Base-by-base conservation (phyloP, 2,329 filamentous ascomycete genomes). In the Xenoacremonium recifei region DNA sequence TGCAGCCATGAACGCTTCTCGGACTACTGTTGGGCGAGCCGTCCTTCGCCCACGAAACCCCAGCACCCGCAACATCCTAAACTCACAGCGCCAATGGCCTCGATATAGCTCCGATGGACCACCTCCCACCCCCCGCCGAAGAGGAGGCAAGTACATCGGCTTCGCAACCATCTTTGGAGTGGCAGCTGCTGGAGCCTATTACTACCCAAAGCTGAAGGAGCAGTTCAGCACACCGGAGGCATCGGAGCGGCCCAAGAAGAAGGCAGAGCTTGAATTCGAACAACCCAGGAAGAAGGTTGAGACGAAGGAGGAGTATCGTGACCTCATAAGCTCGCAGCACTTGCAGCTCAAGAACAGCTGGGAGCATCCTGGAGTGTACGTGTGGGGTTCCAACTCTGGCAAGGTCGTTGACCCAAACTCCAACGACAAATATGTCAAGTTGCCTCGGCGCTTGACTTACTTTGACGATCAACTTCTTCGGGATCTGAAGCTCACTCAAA, bases 341-440 rank as follows among this genome's bases (percentile, higher is more conserved):
- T 69, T 89, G 5, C 92, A 96, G 69, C 87, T 96, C 44, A 89
- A 87, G 69, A 82, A 80, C 60, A 95, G 88, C 65, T 82, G 78
- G 76, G 80, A 82, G 65, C 84, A 87, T 46, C 92, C 93, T 0
- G 93, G 91, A 2, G 86, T 97, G 0, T 97, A 95, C 66, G 82
- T 86, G 5, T 99, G 93, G 92, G 93, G 93, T 1, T 89, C 86
- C 15, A 99, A 99, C 58, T 72, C 73, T 13, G 89, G 90, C 46
- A 79, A 79, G 54, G 91, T 96, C n/a, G 88, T 87, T 27, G 90
- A 91, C 31, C 90, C 91, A 1, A 83, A 86, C 49, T 92, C 87
- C 7, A 77, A 85, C 38, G 90, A 96, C 40, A 70, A 72, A 21
- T 78, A 84, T 48, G 75, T 97, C 62, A 96, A 95, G 69, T 82